Evolutionary conservation across 441 rosid genomes (phyloP), one percentile per base, ranked within the genome.

Genomic region (Erysimum pusillum): DNA sequence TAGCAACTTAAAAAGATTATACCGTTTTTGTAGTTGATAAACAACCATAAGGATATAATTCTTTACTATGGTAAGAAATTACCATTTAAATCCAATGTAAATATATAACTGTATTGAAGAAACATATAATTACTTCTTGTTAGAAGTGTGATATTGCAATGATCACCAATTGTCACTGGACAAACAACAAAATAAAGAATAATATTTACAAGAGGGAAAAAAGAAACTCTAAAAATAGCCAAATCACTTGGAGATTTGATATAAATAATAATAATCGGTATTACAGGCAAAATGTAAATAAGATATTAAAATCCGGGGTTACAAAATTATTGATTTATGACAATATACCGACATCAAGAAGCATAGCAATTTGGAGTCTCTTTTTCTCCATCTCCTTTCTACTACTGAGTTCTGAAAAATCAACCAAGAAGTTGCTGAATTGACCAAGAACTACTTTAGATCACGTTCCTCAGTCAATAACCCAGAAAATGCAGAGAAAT

Each of bases 401-500:
- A 31, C 22, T 52, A 34, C 65, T 6, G 45, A 53, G 52, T 45
- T 69, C 52, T 69, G 52, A 76, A 69, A 62, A 76, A 34, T 14
- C 64, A 69, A 62, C 48, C 58, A 62, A 34, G 65, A 62, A 53
- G 69, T 52, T 68, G 64, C 45, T 54, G 5, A 42, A n/a, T 69
- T 28, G 15, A 69, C 41, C 65, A 76, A 69, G 22, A 63, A 53
- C 59, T 20, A 18, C 28, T 32, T 60, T n/a, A 22, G 25, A 25
- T 61, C 70, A 22, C 31, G 41, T 45, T 69, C 63, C 63, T 76
- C 49, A 34, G 63, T 42, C 69, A n/a, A 31, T 15, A 1, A 67
- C 68, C 3, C 49, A 36, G 36, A 49, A 38, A 67, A 6, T 59
- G 17, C 35, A 11, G 59, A 25, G 7, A 45, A 35, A 63, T 45